phyloP scores from a whole-genome alignment of 768 basidiomycete species.

The Lactifluus rugatus region DNA sequence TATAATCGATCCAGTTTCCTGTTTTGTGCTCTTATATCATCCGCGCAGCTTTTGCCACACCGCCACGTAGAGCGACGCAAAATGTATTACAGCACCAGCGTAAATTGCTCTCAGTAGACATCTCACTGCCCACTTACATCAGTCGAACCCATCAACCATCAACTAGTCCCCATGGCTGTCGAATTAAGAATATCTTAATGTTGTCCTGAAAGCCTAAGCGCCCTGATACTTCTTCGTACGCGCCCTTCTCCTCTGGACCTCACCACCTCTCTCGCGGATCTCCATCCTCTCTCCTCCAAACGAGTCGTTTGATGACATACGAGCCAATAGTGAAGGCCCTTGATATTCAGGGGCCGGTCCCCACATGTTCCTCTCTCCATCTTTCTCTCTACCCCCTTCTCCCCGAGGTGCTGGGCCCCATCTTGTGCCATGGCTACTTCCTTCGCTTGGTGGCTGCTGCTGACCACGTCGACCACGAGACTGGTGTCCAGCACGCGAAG shows the following conservation, averaged over 20 bases:
- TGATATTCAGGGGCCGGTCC: not conserved
- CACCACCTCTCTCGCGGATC: not conserved
- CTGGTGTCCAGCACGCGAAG: not conserved
- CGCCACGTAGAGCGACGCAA: no score
- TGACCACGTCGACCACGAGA: conserved; percentile 7
- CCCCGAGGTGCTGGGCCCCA: not conserved
- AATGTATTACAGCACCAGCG: no score
- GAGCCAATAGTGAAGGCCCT: conserved; percentile 13
- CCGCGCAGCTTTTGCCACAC: no score
- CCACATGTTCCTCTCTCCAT: conserved; percentile 7
- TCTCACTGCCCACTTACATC: no score
- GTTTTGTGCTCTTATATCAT: no score
- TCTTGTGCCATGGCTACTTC: not conserved
- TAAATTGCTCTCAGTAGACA: no score
- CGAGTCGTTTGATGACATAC: conserved; percentile 4
- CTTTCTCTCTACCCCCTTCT: not conserved
- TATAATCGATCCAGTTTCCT: no score
- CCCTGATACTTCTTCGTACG: conserved; percentile 11
- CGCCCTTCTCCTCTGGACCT: conserved; percentile 4
- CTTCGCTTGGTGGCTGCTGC: not conserved
- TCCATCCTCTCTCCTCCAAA: not conserved
- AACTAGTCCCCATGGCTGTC: not conserved
- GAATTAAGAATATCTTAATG: not conserved
- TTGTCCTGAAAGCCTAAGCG: not conserved
- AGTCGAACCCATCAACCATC: not conserved